phyloP scores from a whole-genome alignment of 257 asterid species.

The Jacaranda copaia region DNA sequence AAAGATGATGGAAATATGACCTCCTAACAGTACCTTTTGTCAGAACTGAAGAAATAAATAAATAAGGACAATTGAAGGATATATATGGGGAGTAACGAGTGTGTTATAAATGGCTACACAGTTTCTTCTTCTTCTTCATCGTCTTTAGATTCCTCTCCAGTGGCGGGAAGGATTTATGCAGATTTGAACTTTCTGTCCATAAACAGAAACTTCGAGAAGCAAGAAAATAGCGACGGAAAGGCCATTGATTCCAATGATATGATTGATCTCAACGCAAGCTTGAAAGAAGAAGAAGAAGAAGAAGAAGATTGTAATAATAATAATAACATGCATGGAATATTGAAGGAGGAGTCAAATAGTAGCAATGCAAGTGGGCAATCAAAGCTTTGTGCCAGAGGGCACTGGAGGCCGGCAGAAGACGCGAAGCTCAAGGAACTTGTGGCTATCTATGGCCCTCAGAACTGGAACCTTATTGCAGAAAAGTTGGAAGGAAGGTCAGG shows the following conservation, averaged over 20 bases:
- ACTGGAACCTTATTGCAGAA: constrained; percentile 79
- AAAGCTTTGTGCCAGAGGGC: constrained; percentile 80
- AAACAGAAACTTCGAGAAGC: constrained; percentile 20
- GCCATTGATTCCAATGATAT: constrained; percentile 40
- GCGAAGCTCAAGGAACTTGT: constrained; percentile 82
- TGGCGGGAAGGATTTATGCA: constrained; percentile 56
- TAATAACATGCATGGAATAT: constrained; percentile 32
- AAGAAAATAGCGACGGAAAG: constrained; percentile 27
- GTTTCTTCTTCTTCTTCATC: constrained; percentile 29
- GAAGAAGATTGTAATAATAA: neutral
- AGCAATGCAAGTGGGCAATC: constrained; percentile 44
- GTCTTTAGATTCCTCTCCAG: constrained; percentile 24
- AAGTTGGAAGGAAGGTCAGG: constrained; percentile 80
- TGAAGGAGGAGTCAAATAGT: constrained; percentile 41
- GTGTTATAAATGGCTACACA: constrained; percentile 20
- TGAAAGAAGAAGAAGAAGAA: constrained; percentile 38
- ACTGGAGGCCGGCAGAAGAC: constrained; percentile 95
- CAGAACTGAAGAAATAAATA: constrained; percentile 14
- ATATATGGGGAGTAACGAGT: constrained; percentile 38
- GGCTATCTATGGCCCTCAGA: constrained; percentile 79
- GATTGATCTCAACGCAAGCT: constrained; percentile 57
- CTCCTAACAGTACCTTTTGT: constrained; percentile 48
- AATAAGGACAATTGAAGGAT: neutral
- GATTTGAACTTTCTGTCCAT: constrained; percentile 53
- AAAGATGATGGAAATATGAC: constrained; percentile 46